Percentiles rank a stretch among this genome's conserved stretches.
Evolutionary conservation across 441 rosid genomes (phyloP).

Genomic region (Arabidopsis hybrid): DNA sequence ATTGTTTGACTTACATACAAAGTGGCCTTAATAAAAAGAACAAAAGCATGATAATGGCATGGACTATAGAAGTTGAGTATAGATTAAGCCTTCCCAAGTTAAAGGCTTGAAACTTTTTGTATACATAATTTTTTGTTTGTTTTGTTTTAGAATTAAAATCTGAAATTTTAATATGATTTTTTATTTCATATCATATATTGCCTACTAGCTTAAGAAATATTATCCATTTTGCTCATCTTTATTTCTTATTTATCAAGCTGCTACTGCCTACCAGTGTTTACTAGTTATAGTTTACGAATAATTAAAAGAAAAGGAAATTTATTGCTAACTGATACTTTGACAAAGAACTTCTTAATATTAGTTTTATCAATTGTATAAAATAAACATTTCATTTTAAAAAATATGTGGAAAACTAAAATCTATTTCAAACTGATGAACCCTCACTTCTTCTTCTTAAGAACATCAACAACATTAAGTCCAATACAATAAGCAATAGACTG

Average conservation of each 20-base stretch:
- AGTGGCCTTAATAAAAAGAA: conserved; percentile 15
- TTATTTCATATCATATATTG: not conserved
- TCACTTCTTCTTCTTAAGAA: conserved; percentile 54
- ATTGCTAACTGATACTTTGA: not conserved
- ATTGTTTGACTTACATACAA: not conserved
- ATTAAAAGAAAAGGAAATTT: not conserved
- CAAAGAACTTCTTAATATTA: not conserved
- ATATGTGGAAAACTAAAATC: not conserved
- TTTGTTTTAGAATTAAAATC: not conserved
- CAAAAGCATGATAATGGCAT: not conserved
- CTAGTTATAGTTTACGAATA: not conserved
- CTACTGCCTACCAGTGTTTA: not conserved
- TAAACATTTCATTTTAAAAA: not conserved
- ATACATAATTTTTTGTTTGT: not conserved
- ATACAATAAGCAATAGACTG: conserved; percentile 86
- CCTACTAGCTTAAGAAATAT: conserved; percentile 17
- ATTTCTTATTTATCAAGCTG: conserved; percentile 9
- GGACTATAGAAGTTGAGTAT: not conserved
- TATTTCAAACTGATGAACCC: not conserved
- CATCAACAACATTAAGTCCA: conserved; percentile 61
- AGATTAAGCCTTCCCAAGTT: conserved; percentile 30
- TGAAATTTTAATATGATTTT: too few relatives aligned
- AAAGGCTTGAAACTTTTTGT: not conserved
- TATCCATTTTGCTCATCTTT: not conserved
- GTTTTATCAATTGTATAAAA: not conserved